Base-by-base conservation (phyloP, 345 rosid genomes). In the Lumnitzera littorea region DNA sequence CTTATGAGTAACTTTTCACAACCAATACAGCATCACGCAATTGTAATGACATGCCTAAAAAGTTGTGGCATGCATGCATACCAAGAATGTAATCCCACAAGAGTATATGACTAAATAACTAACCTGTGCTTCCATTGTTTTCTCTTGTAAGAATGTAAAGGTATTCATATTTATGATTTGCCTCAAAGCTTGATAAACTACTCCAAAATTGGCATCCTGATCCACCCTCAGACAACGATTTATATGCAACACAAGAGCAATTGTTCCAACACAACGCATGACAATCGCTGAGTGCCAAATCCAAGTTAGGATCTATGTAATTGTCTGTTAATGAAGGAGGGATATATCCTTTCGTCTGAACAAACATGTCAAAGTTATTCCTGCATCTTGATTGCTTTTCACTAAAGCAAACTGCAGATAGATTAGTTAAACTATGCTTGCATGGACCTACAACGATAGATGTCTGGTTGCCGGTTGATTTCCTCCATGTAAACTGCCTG, bases 241-340 rank as follows among this genome's bases (percentile, higher is more conserved):
- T 9, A 36, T 9, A 36, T 9, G 84, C 87, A 31, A 69, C 53
- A 65, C 91, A 84, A 12, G 77, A 65, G 70, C 89, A 81, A 65
- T 84, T 79, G 62, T 62, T 77, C 89, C 89, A 82, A 78, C 88
- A 84, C 51, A 61, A 63, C 31, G 72, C 71, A 58, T 78, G 90
- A 61, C 84, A 82, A 62, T 82, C 89, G 48, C 90, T 84, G 11
- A 80, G 64, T 29, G 66, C 72, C 62, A 68, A 41, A 62, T 58
- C 67, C 12, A 62, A 17, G 29, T 75, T 71, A 23, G 24, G 20
- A 46, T 59, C 79, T 43, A 43, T 50, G 56, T 67, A 69, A 3
- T 15, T 24, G 15, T 11, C 2, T 13, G 16, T 57, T 46, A 24
- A 27, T 4, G 43, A 50, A 50, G 12, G 50, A 50, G 71, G 67